A percentile compares a stretch with the other conserved stretches of the same genome.
phyloP scores from a whole-genome alignment of 352 stramenopile species.

The Pythium phragmitis region DNA sequence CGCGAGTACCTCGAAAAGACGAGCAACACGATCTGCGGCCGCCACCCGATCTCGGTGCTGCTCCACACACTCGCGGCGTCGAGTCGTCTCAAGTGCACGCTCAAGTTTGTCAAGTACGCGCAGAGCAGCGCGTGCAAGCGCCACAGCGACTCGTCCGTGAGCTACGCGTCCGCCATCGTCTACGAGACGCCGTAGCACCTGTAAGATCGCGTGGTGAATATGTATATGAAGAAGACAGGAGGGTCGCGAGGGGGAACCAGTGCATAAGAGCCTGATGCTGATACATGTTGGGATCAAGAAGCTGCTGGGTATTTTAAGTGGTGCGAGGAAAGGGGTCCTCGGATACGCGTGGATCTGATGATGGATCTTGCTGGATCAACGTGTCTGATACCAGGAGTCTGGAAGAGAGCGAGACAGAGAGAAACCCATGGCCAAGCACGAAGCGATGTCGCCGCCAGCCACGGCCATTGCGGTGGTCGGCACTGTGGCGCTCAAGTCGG shows the following conservation, averaged over 20 bases:
- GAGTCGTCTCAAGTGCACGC: slow-evolving; percentile 56
- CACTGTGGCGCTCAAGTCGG: not conserved
- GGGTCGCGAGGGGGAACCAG: not conserved
- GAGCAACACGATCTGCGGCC: slow-evolving; percentile 97
- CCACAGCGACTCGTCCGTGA: slow-evolving; percentile 91
- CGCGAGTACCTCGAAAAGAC: slow-evolving; percentile 93
- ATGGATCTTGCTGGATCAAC: no score
- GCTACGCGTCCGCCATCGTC: slow-evolving; percentile 93
- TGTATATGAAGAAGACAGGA: no score
- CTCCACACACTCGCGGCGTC: slow-evolving; percentile 59
- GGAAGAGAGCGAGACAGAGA: not conserved
- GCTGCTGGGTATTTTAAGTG: no score
- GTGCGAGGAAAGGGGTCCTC: not conserved
- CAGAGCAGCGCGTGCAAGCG: slow-evolving; percentile 89
- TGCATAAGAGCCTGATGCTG: no score
- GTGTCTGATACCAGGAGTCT: not conserved
- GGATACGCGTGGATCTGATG: no score
- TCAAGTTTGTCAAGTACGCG: slow-evolving; percentile 94
- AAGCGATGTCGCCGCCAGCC: not conserved
- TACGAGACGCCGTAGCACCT: slow-evolving; percentile 47
- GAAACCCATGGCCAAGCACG: not conserved
- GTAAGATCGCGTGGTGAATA: no score
- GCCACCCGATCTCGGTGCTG: slow-evolving; percentile 92
- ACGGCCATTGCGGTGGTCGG: not conserved
- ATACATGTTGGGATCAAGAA: not conserved